Base-by-base conservation (phyloP, 2,329 filamentous ascomycete genomes). In the Cercospora sesami region DNA sequence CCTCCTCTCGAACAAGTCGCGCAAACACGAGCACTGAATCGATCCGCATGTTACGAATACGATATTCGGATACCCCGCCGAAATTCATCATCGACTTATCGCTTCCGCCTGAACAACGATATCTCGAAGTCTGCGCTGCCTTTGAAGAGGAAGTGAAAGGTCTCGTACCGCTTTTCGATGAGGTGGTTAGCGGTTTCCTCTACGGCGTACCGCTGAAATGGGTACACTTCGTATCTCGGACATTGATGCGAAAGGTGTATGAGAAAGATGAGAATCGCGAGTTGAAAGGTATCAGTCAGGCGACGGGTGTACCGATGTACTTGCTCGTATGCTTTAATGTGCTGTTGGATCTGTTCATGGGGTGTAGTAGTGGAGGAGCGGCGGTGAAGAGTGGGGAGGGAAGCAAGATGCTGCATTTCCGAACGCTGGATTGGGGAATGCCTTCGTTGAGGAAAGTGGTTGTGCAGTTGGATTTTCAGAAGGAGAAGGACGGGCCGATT, bases 321-420 rank as follows among this genome's bases (percentile, higher is more conserved):
- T 77, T 90, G 0, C 80, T 91, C 0, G 83, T 91, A 2, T 84
- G 84, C 2, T 83, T 89, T 72, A 91, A 91, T 71, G 86, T 87
- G 1, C 77, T 90, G 1, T 80, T 91, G 1, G 89, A 91, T 72
- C 78, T 86, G 5, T 79, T 91, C 39, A 84, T 91, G 78, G 89
- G 88, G 2, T 91, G 89, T 74, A 90, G 88, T 1, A 89, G 86
- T 68, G 86, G 86, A 23, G 86, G 81, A 16, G 79, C 80, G 5
- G 69, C 75, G 36, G 75, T 80, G 8, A 68, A 71, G 33, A 74
- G 73, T 23, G 69, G 63, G 10, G 70, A 72, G 2, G 59, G 63
- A 70, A 68, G 71, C 21, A 77, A 79, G 39, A 82, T 87, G 79
- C 73, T 87, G 69, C 86, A 87, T 75, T 87, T 87, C 70, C 79